Conservation (phyloP, 2,329 filamentous ascomycete genomes). For the Penicillium sp. region DNA sequence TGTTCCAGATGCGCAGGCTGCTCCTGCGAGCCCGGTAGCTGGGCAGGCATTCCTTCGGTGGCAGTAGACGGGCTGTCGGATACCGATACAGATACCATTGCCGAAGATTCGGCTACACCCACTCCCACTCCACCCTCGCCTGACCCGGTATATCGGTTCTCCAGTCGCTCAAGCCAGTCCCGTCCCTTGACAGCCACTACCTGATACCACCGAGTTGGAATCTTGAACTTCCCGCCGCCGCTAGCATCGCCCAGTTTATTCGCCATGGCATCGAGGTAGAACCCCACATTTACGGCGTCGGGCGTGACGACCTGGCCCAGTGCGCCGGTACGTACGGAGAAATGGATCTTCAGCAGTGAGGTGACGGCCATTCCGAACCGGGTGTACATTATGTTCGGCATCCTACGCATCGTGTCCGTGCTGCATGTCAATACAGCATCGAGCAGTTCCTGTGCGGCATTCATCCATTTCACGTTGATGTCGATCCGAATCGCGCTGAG, state of each 20-base stretch:
- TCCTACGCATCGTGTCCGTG: conserved; percentile 36
- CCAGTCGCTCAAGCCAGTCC: conserved; percentile 38
- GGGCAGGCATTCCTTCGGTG: conserved; percentile 10
- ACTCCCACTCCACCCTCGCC: neutral
- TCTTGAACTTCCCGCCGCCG: conserved; percentile 36
- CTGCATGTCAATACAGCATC: conserved; percentile 38
- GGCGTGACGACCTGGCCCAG: conserved; percentile 37
- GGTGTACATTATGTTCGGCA: conserved; percentile 40
- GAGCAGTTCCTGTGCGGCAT: conserved; percentile 38
- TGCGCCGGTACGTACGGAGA: conserved; percentile 34
- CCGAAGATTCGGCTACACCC: too few relatives aligned
- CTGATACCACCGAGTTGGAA: conserved; percentile 39
- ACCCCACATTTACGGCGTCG: conserved; percentile 34
- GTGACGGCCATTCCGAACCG: conserved; percentile 37
- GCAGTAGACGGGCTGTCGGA: conserved; percentile 21
- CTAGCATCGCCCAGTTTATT: conserved; percentile 38
- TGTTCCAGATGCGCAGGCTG: conserved; percentile 9
- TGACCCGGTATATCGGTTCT: conserved; percentile 25
- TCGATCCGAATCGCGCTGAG: conserved; percentile 41
- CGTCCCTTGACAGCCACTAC: conserved; percentile 37
- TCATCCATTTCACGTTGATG: conserved; percentile 44
- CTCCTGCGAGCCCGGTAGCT: conserved; percentile 12
- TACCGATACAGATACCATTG: conserved; percentile 12
- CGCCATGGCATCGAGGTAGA: conserved; percentile 37
- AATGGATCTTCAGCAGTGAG: conserved; percentile 41